phyloP scores from a whole-genome alignment of 371 early-diverging fungal genomes.

The Mortierella sp. region DNA sequence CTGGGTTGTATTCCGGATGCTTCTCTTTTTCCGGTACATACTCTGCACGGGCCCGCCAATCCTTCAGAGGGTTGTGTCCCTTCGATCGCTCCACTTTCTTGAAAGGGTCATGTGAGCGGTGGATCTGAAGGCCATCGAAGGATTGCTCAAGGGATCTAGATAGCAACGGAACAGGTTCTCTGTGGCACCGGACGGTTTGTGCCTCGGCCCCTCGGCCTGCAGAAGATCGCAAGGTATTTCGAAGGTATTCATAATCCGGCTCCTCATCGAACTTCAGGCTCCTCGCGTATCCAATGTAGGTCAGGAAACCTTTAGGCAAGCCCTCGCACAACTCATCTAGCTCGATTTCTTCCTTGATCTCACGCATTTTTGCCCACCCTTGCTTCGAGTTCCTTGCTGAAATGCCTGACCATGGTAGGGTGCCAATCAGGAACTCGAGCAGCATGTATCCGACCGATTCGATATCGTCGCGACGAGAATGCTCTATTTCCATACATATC shows the following conservation, averaged over 20 bases:
- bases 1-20: constrained; percentile 30
- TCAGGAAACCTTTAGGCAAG: constrained; percentile 63
- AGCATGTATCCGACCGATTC: constrained; percentile 71
- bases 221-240: constrained; percentile 58
- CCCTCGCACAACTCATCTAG: constrained; percentile 67
- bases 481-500: constrained; percentile 38
- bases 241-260: constrained; percentile 89
- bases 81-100: constrained; percentile 20
- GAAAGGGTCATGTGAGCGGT: constrained; percentile 22
- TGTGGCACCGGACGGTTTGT: constrained; percentile 40
- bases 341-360: constrained; percentile 63
- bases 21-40: constrained; percentile 22
- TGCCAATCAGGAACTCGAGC: constrained; percentile 66
- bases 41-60: constrained; percentile 34
- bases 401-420: constrained; percentile 73
- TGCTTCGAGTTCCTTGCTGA: constrained; percentile 64
- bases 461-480: constrained; percentile 71
- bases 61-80: constrained; percentile 20
- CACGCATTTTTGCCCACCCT: constrained; percentile 72
- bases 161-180: constrained; percentile 9
- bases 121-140: constrained; percentile 26
- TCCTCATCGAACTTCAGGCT: constrained; percentile 88
- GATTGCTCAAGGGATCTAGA: constrained; percentile 24
- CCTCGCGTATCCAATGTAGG: constrained; percentile 80
- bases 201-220: constrained; percentile 55